Conservation (phyloP, 805 yeast genomes). For the Metschnikowia kunwiensis region DNA sequence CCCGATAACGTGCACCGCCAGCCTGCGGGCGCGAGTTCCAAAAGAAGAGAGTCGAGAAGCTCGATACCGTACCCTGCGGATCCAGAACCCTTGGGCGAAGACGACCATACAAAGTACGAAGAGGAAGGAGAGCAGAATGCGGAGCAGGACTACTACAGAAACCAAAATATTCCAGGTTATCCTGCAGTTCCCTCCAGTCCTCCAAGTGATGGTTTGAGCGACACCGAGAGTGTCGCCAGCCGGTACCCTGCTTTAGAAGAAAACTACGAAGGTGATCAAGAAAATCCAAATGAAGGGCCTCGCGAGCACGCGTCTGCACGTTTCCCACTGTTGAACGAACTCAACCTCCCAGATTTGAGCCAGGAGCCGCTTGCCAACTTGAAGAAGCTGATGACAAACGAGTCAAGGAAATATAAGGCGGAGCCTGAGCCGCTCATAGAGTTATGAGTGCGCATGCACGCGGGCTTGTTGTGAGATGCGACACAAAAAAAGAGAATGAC, state of each 20-base stretch:
- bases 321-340: constrained; percentile 19
- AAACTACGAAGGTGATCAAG: neutral
- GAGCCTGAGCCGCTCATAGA: constrained; percentile 45
- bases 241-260: constrained; percentile 18
- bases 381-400: constrained; percentile 5
- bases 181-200: constrained; percentile 18
- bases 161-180: constrained; percentile 1
- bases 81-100: too few species aligned
- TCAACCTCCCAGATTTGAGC: constrained; percentile 10
- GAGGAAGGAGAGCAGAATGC: too few species aligned
- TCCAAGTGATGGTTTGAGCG: constrained; percentile 16
- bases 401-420: constrained; percentile 15
- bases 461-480: too few species aligned
- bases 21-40: too few species aligned
- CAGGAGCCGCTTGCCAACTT: constrained; percentile 3
- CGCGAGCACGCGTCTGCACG: constrained; percentile 15
- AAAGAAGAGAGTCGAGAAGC: too few species aligned
- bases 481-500: too few species aligned
- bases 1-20: too few species aligned
- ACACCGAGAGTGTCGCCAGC: constrained; percentile 20
- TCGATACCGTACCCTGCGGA: constrained; percentile 1
- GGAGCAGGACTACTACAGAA: too few species aligned
- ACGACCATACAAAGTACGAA: too few species aligned
- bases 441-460: constrained; percentile 17
- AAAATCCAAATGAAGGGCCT: neutral